These are phyloP conservation scores for Trifolium pratense DNA, from an alignment of 306 rosid species.

Conservation along the genomic window DNA sequence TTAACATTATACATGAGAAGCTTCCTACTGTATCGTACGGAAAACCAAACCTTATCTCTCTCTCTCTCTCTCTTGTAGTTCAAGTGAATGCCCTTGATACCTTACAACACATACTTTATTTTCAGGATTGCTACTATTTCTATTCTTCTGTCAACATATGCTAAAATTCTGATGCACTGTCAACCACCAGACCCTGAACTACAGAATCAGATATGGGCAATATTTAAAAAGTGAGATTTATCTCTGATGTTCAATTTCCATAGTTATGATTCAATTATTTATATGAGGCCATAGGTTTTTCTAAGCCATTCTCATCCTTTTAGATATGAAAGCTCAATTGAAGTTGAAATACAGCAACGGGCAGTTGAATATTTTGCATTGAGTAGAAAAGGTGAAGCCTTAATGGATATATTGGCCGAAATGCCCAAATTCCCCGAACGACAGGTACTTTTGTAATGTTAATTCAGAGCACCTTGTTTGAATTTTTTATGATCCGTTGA, in stretches of 20 bases:
- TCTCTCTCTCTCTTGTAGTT: conserved; percentile 15
- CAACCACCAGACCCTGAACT: conserved; percentile 97
- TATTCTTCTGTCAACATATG: conserved; percentile 95
- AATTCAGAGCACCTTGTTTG: conserved; percentile 36
- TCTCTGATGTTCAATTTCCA: conserved; percentile 31
- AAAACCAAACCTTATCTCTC: conserved; percentile 33
- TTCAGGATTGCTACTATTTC: conserved; percentile 86
- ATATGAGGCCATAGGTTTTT: conserved; percentile 35
- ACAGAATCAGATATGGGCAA: conserved; percentile 94
- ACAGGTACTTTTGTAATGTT: conserved; percentile 65
- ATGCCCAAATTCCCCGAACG: conserved; percentile 99
- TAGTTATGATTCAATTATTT: conserved; percentile 27
- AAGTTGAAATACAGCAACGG: conserved; percentile 97
- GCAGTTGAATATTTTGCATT: conserved; percentile 93
- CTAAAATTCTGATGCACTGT: conserved; percentile 95
- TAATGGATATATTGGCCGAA: conserved; percentile 91
- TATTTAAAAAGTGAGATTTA: conserved; percentile 85
- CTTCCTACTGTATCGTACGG: conserved; percentile 97
- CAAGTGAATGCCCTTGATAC: conserved; percentile 29
- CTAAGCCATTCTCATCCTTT: conserved; percentile 44
- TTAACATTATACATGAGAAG: conserved; percentile 89
- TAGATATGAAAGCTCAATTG: conserved; percentile 98
- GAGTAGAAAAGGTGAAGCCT: conserved; percentile 90
- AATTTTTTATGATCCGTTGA: conserved; percentile 34
- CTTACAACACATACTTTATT: conserved; percentile 46